phyloP scores from a whole-genome alignment of 2,329 filamentous ascomycete genomes.

The Colletotrichum karsti region DNA sequence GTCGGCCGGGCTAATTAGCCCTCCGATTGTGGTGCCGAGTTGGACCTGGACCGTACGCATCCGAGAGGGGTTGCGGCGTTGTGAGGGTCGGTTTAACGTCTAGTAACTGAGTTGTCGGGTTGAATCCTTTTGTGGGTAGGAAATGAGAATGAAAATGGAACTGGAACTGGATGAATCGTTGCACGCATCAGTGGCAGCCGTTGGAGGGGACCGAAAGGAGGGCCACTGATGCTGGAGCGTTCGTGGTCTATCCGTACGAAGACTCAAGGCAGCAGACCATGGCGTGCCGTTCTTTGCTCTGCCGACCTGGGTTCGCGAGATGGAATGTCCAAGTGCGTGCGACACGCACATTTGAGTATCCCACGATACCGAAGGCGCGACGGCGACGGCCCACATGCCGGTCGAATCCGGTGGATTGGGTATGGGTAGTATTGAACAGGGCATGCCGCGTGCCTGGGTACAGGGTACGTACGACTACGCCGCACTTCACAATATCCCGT shows the following conservation, averaged over 20 bases:
- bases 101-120: background rate
- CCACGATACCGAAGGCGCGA: conserved; percentile 11
- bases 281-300: too few species aligned
- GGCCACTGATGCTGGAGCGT: too few species aligned
- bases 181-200: background rate
- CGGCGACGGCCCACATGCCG: conserved; percentile 9
- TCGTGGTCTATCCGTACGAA: too few species aligned
- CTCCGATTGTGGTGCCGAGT: conserved; percentile 14
- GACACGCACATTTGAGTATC: conserved; percentile 16
- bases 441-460: background rate
- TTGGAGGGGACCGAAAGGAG: background rate
- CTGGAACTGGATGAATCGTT: background rate
- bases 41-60: background rate
- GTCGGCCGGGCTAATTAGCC: conserved; percentile 27
- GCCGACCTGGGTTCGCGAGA: too few species aligned
- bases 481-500: too few species aligned
- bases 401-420: conserved; percentile 8
- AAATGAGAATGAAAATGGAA: too few species aligned
- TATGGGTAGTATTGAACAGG: background rate
- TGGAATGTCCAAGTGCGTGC: background rate
- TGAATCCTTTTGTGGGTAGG: background rate
- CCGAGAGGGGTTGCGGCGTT: background rate
- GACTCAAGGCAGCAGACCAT: too few species aligned
- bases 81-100: background rate
- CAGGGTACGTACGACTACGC: too few species aligned